Evolutionary conservation across 2,329 filamentous ascomycete genomes (phyloP).

Genomic region (Aspergillus sp.): DNA sequence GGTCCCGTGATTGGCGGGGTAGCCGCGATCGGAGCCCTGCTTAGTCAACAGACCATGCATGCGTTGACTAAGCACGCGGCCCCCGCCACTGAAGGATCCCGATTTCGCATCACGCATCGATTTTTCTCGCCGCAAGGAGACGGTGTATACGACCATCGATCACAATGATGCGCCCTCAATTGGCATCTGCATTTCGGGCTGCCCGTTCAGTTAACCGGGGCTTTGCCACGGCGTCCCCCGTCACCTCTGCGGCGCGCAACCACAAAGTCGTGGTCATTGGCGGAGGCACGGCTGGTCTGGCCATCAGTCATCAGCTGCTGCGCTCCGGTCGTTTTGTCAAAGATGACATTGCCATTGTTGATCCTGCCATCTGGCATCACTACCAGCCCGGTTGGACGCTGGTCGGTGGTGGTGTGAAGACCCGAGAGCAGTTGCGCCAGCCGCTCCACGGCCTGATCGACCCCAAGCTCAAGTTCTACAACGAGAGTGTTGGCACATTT

Average conservation of each 20-base stretch:
- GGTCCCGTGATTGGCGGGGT: no score
- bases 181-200: conserved; percentile 23
- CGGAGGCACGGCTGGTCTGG: conserved; percentile 64
- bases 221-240: conserved; percentile 36
- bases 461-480: conserved; percentile 62
- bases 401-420: conserved; percentile 66
- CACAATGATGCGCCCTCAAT: conserved; percentile 29
- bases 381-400: conserved; percentile 72
- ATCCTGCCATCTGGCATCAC: conserved; percentile 63
- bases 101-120: neutral
- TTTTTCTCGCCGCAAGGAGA: neutral
- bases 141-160: neutral
- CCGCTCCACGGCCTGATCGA: conserved; percentile 56
- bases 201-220: conserved; percentile 15
- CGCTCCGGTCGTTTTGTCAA: conserved; percentile 55
- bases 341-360: conserved; percentile 64
- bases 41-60: no score
- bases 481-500: conserved; percentile 51
- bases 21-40: no score
- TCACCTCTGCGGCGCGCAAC: conserved; percentile 38
- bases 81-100: no score
- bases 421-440: conserved; percentile 57
- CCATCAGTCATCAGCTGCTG: conserved; percentile 67
- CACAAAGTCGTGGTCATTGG: conserved; percentile 69
- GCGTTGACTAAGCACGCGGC: no score